These are phyloP conservation scores for Penicillium manginii DNA, from an alignment of 495 filamentous ascomycete species.

Conservation along the genomic window DNA sequence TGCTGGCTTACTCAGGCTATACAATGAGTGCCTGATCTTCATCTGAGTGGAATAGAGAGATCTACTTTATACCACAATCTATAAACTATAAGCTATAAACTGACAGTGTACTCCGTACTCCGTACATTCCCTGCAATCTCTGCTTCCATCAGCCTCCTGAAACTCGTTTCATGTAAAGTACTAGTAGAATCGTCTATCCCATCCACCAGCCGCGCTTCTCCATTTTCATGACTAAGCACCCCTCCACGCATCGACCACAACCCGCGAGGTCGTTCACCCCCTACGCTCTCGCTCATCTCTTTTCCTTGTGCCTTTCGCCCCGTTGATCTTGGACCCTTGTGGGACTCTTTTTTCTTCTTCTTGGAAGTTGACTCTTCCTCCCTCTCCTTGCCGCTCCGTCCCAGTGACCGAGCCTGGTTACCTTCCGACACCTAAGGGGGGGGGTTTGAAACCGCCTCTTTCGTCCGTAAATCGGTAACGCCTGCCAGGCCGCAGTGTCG, in stretches of 20 bases:
- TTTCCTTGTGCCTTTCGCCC: slow-evolving; percentile 12
- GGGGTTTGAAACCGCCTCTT: slow-evolving; percentile 25
- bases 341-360: slow-evolving; percentile 10
- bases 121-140: too few species aligned
- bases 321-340: neutral
- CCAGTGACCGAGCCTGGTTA: slow-evolving; percentile 24
- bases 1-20: neutral
- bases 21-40: neutral
- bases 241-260: slow-evolving; percentile 3
- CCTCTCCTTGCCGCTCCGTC: slow-evolving; percentile 14
- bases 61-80: neutral
- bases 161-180: neutral
- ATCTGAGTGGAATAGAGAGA: too few species aligned
- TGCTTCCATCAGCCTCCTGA: too few species aligned
- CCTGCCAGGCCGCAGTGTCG: slow-evolving; percentile 44
- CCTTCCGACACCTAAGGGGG: slow-evolving; percentile 13
- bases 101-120: too few species aligned
- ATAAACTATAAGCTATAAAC: neutral
- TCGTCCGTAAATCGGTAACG: slow-evolving; percentile 28
- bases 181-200: neutral
- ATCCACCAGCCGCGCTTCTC: neutral
- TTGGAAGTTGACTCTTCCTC: slow-evolving; percentile 26
- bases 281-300: slow-evolving; percentile 16
- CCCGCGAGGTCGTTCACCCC: slow-evolving; percentile 3
- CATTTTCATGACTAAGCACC: slow-evolving; percentile 2